Evolutionary conservation across 1,284 basidiomycete species (phyloP), one percentile per base, ranked within the genome.

Genomic region (Cryptococcus sp.): DNA sequence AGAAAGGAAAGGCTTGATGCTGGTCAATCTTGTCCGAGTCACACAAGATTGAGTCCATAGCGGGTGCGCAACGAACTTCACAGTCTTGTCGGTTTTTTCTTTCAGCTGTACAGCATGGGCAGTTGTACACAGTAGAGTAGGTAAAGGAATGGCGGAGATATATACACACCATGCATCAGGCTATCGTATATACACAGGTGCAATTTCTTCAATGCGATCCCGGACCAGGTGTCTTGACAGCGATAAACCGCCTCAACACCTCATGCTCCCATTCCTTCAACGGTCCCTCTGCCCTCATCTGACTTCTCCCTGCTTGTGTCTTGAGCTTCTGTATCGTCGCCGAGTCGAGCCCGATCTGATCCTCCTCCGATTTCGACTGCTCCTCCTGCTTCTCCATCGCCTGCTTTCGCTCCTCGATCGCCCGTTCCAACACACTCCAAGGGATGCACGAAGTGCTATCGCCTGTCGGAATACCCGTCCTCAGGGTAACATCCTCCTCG

Each of bases 341-440:
- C 14, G 28, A 14, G 14, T 31, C 28, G 14, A 31, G 28, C 28
- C 14, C 9, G 9, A 31, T 31, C 9, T 7, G 28, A 7, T 31
- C 28, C 28, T 31, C 28, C 63, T 40, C 71, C 72, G 26, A 62
- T 54, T 9, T 65, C n/a, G n/a, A n/a, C n/a, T n/a, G 62, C 49
- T 78, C 76, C 10, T 79, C 79, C 44, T 77, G 75, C 49, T 78
- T 76, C 45, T 53, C 49, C 4, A 65, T 41, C 42, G 47, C 52
- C 35, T 45, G 51, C 12, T 68, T 50, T 16, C 64, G 53, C 47
- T 69, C 61, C 34, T 76, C 68, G 34, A 81, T 59, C 1, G 87
- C 88, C 24, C 77, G 76, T 55, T 82, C 77, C 58, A 88, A 85
- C n/a, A 87, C 78, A 23, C 80, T 77, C 88, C 88, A 92, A 9